Evolutionary conservation across 2,329 filamentous ascomycete genomes (phyloP), one percentile per base, ranked within the genome.

Genomic region (Beauveria pseudobassiana): DNA sequence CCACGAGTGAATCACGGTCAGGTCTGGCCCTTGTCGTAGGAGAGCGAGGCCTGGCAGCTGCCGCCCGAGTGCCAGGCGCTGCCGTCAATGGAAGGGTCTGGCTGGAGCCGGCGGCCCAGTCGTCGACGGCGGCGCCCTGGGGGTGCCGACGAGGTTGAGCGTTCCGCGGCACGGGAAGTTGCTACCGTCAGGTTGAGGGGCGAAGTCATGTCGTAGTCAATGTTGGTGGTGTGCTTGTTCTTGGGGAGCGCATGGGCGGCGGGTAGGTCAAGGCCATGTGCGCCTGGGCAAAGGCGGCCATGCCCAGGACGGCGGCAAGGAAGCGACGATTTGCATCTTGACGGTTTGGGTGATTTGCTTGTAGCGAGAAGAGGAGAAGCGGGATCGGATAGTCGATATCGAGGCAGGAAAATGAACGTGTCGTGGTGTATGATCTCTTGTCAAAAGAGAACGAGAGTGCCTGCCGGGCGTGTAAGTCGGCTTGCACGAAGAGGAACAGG

Each of bases 91-190:
- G 80, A 83, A 92, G 80, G 66, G 83, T 82, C 74, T 90, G 86
- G 30, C 77, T 74, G 61, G 79, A 73, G 40, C 90, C 90, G 6
- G 86, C 81, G 4, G 75, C 71, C 73, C 88, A 93, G 26, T 79
- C 83, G 42, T 82, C 84, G 22, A 85, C 82, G 5, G 84, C 73
- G 20, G 76, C 72, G 65, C 84, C 84, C 52, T 75, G 73, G 9
- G 57, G 38, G 79, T 79, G 67, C 80, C 81, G 40, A 84, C 67
- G 50, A 81, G 74, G 54, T 70, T 72, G 55, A 81, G 77, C 71
- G 78, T 79, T 65, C 87, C 86, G 77, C 92, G 92, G 82, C 90
- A 95, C 5, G 90, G 87, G 72, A 85, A 95, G 74, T 92, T 82
- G 63, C 79, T 78, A 28, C 87, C 87, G 63, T 79, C 77, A 22